Evolutionary conservation across 257 asterid genomes (phyloP).

Genomic region (Rubia yunnanensis): DNA sequence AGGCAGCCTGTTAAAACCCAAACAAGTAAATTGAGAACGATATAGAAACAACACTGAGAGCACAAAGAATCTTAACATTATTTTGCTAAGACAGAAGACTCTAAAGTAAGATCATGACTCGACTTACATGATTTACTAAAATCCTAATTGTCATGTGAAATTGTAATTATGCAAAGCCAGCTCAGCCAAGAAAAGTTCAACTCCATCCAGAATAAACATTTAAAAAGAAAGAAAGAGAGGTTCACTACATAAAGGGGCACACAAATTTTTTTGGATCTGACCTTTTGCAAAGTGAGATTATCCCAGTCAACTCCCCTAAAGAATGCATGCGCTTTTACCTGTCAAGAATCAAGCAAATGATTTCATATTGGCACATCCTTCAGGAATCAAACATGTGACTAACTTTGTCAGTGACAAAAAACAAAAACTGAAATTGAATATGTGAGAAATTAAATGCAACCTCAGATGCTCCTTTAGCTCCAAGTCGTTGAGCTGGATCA

Average conservation of each 20-base stretch:
- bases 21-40: not conserved
- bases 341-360: slow-evolving; percentile 20
- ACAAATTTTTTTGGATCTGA: slow-evolving; percentile 16
- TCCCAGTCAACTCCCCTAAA: slow-evolving; percentile 95
- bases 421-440: not conserved
- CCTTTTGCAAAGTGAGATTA: slow-evolving; percentile 79
- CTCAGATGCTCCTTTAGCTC: slow-evolving; percentile 90
- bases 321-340: slow-evolving; percentile 85
- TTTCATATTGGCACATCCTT: not conserved
- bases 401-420: not conserved
- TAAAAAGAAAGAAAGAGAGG: not conserved
- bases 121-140: not conserved
- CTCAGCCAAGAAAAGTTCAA: not conserved
- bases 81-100: not conserved
- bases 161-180: not conserved
- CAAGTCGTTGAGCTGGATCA: slow-evolving; percentile 79
- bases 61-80: not conserved
- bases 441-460: slow-evolving; percentile 22
- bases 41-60: not conserved
- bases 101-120: not conserved
- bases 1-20: slow-evolving; percentile 62
- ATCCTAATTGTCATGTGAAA: not conserved
- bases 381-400: not conserved
- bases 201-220: too few relatives aligned
- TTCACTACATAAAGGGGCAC: not conserved